Base-by-base conservation (phyloP, 306 rosid genomes). In the Albizia julibrissin region DNA sequence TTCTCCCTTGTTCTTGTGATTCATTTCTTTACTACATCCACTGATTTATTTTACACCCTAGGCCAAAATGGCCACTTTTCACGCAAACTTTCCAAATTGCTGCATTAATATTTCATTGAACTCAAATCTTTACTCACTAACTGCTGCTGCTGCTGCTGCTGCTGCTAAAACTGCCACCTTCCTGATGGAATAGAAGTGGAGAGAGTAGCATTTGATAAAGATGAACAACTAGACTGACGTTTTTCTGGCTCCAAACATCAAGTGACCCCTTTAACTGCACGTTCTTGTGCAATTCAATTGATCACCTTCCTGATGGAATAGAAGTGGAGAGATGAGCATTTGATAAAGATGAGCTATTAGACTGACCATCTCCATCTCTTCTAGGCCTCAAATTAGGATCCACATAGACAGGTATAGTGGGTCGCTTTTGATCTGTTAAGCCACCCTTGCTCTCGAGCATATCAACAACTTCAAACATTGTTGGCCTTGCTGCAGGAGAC, bases 21-120 rank as follows among this genome's bases (percentile, higher is more conserved):
- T 70, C 79, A 46, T 85, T 85, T 82, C 40, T 37, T 37, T 37
- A 6, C 8, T 37, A 37, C 40, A 37, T 5, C 8, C 40, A 37
- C 40, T 37, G 40, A 37, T 37, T 6, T 47, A 21, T 54, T 54
- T 54, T 54, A 54, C 26, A 21, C 5, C 27, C n/a, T 2, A 56
- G 27, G 13, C 27, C 26, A 6, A 52, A n/a, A 4, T 56, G 15
- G 5, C 64, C 64, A n/a, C 5, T 10, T n/a, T 56, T 56, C 14
- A 56, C 61, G 2, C 4, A 19, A 19, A n/a, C 64, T n/a, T 19
- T n/a, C 29, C 29, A 9, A 9, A 1, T 22, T n/a, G 29, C 4
- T 3, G 29, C 9, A 56, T 56, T 56, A 1, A 21, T 3, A 6
- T n/a, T 56, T 56, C 29, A n/a, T 56, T 56, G 29, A 7, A n/a